A percentile compares a stretch with the other conserved stretches of the same genome.
These are phyloP conservation scores for Ganoderma meredithae DNA, from an alignment of 1,284 basidiomycete species.

Conservation along the genomic window DNA sequence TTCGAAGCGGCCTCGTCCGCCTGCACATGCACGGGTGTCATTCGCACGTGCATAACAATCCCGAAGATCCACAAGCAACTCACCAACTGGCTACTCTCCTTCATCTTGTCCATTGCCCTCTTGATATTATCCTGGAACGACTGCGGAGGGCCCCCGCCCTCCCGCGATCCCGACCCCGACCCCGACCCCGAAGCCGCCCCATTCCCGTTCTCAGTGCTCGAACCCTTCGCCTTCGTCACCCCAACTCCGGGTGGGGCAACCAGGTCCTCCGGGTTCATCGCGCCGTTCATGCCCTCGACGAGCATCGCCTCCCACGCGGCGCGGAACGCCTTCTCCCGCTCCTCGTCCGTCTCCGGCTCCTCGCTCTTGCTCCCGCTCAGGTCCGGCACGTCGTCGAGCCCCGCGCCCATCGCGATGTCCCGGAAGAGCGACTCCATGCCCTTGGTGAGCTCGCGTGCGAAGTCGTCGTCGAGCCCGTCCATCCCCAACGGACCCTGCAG, in stretches of 20 bases:
- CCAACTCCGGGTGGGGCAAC: slow-evolving; percentile 9
- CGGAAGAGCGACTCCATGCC: slow-evolving; percentile 89
- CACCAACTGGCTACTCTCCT: slow-evolving; percentile 69
- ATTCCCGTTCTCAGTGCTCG: slow-evolving; percentile 27
- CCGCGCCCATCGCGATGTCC: slow-evolving; percentile 54
- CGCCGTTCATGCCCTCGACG: slow-evolving; percentile 69
- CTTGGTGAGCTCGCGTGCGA: slow-evolving; percentile 77
- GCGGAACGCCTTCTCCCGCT: slow-evolving; percentile 56
- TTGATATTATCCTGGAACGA: slow-evolving; percentile 82
- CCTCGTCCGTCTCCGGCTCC: slow-evolving; percentile 43
- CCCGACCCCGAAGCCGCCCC: slow-evolving; percentile 19
- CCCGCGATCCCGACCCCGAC: slow-evolving; percentile 1
- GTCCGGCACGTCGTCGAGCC: slow-evolving; percentile 53
- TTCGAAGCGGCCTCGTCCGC: slow-evolving; percentile 42
- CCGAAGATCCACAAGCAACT: not conserved
- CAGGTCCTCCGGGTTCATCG: slow-evolving; percentile 45
- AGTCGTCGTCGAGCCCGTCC: slow-evolving; percentile 55
- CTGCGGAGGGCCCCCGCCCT: slow-evolving; percentile 39
- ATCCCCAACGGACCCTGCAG: slow-evolving; percentile 40
- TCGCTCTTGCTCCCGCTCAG: slow-evolving; percentile 1
- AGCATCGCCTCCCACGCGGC: slow-evolving; percentile 83
- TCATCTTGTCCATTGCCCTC: slow-evolving; percentile 83
- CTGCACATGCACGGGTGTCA: not conserved
- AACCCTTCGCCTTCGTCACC: slow-evolving; percentile 30
- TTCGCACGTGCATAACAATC: too few species aligned